phyloP scores from a whole-genome alignment of 805 yeast species.

The Kazachstania viticola region DNA sequence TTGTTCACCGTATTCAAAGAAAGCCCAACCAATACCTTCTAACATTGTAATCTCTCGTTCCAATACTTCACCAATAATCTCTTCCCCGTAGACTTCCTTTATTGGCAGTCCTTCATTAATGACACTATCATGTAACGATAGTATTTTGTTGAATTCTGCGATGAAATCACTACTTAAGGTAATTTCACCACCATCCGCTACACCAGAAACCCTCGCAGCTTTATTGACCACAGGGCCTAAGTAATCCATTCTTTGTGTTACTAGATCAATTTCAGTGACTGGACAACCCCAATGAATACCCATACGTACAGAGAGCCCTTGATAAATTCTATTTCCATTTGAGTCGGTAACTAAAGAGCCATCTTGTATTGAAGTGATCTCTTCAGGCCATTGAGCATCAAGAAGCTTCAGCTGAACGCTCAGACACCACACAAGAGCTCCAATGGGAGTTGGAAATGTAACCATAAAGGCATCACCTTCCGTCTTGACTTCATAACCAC shows the following conservation, averaged over 20 bases:
- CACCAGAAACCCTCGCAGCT: constrained; percentile 84
- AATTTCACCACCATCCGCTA: constrained; percentile 98
- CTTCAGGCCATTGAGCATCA: constrained; percentile 91
- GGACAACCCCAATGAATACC: constrained; percentile 98
- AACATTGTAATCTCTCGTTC: constrained; percentile 56
- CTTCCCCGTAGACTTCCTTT: constrained; percentile 35
- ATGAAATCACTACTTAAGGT: constrained; percentile 75
- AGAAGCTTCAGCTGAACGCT: constrained; percentile 78
- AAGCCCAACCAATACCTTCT: constrained; percentile 56
- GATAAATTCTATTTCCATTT: constrained; percentile 46
- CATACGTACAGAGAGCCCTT: constrained; percentile 94
- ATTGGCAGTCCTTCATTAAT: constrained; percentile 18
- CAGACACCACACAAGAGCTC: constrained; percentile 90
- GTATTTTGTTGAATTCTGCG: constrained; percentile 53
- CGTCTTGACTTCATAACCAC: constrained; percentile 96
- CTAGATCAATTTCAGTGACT: constrained; percentile 88
- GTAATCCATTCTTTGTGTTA: constrained; percentile 95
- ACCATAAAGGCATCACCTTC: constrained; percentile 99
- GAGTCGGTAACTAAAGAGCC: constrained; percentile 70
- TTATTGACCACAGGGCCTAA: constrained; percentile 98
- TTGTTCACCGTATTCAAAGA: constrained; percentile 67
- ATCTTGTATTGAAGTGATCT: constrained; percentile 72
- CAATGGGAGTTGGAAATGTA: constrained; percentile 83
- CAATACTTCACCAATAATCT: constrained; percentile 40
- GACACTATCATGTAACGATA: constrained; percentile 29